Conservation (phyloP, 2,329 filamentous ascomycete species). For the Cytospora mali region DNA sequence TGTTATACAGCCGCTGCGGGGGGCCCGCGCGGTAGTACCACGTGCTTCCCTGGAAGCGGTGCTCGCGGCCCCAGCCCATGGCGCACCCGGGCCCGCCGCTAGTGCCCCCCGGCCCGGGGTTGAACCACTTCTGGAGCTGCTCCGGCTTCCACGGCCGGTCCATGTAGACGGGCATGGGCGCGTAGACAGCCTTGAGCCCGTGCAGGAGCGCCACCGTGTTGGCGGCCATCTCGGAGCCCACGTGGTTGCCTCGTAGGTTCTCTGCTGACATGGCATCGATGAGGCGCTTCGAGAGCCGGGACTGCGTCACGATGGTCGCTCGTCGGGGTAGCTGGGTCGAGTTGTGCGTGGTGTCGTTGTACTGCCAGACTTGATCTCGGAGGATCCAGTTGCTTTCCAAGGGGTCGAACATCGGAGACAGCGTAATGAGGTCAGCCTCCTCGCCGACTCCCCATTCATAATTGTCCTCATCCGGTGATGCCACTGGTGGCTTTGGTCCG, state of each 20-base stretch:
- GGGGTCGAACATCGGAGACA: conserved; percentile 80
- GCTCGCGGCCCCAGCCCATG: conserved; percentile 62
- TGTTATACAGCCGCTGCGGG: conserved; percentile 62
- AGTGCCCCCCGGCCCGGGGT: conserved; percentile 58
- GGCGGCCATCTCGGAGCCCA: conserved; percentile 80
- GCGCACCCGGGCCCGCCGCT: conserved; percentile 58
- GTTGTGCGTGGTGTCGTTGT: conserved; percentile 52
- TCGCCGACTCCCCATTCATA: conserved; percentile 78
- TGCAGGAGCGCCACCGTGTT: conserved; percentile 74
- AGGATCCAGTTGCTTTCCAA: conserved; percentile 74
- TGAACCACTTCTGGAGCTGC: conserved; percentile 61
- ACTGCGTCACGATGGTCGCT: conserved; percentile 77
- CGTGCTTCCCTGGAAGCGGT: conserved; percentile 58
- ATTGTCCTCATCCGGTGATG: conserved; percentile 62
- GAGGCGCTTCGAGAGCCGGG: conserved; percentile 70
- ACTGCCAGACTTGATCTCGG: conserved; percentile 68
- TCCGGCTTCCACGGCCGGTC: conserved; percentile 69
- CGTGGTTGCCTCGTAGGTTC: conserved; percentile 71
- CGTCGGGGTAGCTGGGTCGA: conserved; percentile 66
- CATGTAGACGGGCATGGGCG: conserved; percentile 78
- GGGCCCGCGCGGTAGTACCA: conserved; percentile 64
- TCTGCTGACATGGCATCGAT: conserved; percentile 79
- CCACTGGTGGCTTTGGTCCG: conserved; percentile 64
- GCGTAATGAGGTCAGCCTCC: conserved; percentile 72
- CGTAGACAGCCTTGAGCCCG: conserved; percentile 77